phyloP scores from a whole-genome alignment of 495 filamentous ascomycete genomes.

The Aspergillus cavernicola region DNA sequence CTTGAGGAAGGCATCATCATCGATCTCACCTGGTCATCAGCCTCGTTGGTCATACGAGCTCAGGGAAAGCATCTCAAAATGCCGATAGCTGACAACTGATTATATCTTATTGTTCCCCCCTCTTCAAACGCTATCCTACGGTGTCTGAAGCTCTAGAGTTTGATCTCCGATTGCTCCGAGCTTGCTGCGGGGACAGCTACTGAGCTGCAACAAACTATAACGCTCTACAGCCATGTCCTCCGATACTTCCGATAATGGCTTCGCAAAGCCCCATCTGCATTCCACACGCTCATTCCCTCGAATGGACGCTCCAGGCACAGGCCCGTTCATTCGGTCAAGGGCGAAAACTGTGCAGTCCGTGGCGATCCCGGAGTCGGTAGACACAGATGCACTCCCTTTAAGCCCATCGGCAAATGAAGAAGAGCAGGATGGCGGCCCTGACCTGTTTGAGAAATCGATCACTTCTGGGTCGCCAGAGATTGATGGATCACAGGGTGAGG shows the following conservation, averaged over 20 bases:
- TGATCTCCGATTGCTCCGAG: not conserved
- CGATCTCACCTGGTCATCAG: not conserved
- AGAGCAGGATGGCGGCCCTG: constrained; percentile 35
- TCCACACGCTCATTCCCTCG: constrained; percentile 53
- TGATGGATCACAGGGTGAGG: constrained; percentile 44
- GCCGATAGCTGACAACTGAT: not conserved
- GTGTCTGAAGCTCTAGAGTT: not conserved
- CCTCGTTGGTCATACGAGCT: not conserved
- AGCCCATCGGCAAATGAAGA: constrained; percentile 24
- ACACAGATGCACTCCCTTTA: constrained; percentile 25
- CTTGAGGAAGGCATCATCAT: not conserved
- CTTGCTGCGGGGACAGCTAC: not conserved
- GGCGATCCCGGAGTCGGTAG: constrained; percentile 39
- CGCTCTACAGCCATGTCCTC: constrained; percentile 21
- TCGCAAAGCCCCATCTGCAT: constrained; percentile 31
- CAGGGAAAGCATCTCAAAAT: not conserved
- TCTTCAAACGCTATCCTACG: not conserved
- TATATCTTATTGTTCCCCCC: not conserved
- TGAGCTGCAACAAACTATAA: not conserved
- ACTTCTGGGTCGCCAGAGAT: constrained; percentile 39
- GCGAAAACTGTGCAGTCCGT: constrained; percentile 62
- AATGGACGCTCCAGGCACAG: constrained; percentile 44
- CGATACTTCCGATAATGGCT: constrained; percentile 26
- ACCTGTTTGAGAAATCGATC: constrained; percentile 43
- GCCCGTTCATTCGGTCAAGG: constrained; percentile 46